Percentiles rank a stretch among this genome's conserved stretches.
These are phyloP conservation scores for Penstemon davidsonii DNA, from an alignment of 257 asterid species.

Conservation along the genomic window DNA sequence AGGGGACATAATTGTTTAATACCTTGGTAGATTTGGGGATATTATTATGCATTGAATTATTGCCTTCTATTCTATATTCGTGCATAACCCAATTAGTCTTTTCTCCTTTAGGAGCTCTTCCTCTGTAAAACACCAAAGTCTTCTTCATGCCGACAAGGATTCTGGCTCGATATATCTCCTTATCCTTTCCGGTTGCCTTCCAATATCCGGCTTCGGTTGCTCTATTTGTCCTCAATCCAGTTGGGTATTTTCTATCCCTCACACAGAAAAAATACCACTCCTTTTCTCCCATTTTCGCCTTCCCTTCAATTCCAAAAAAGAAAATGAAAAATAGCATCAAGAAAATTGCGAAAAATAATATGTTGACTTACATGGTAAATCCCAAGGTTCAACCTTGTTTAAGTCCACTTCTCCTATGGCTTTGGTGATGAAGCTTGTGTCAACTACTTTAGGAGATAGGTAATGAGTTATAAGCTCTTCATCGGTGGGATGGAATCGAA, in stretches of 20 bases:
- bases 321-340: too few species aligned
- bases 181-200: constrained; percentile 85
- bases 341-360: not conserved
- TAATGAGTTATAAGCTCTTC: constrained; percentile 75
- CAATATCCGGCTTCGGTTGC: constrained; percentile 78
- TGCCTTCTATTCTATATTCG: constrained; percentile 65
- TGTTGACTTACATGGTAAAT: constrained; percentile 68
- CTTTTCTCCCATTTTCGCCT: constrained; percentile 74
- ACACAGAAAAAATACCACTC: constrained; percentile 78
- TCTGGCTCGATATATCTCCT: constrained; percentile 52
- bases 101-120: constrained; percentile 74
- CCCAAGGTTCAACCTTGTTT: constrained; percentile 86
- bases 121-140: constrained; percentile 68
- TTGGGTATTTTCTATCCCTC: constrained; percentile 73
- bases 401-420: constrained; percentile 76
- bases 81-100: constrained; percentile 82
- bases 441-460: constrained; percentile 48
- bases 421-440: constrained; percentile 37
- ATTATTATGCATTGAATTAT: constrained; percentile 38
- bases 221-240: constrained; percentile 74
- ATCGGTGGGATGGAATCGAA: constrained; percentile 74
- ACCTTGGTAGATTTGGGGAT: constrained; percentile 51
- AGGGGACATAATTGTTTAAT: constrained; percentile 17
- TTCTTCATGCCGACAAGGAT: constrained; percentile 72
- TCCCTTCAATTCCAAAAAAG: constrained; percentile 39